Evolutionary conservation across 2,329 filamentous ascomycete species (phyloP).

Genomic region (Endocalyx cinctus): DNA sequence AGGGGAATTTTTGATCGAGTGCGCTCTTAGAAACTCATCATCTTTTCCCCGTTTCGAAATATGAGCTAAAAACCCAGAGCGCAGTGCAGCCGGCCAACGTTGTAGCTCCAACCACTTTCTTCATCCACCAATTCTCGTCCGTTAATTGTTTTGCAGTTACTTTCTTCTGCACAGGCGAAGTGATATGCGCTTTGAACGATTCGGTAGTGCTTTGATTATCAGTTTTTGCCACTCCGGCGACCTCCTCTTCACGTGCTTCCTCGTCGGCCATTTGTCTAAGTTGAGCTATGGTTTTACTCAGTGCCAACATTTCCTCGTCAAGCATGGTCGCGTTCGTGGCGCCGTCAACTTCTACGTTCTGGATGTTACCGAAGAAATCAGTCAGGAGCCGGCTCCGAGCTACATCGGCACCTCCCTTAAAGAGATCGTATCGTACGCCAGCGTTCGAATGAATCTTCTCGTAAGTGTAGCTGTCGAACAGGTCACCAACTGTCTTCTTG

Average conservation of each 20-base stretch:
- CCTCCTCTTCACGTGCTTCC: no score
- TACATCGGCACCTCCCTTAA: slow-evolving; percentile 73
- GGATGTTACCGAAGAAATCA: slow-evolving; percentile 97
- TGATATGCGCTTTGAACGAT: slow-evolving; percentile 18
- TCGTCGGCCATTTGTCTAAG: slow-evolving; percentile 46
- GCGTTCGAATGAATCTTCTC: slow-evolving; percentile 91
- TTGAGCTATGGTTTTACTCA: slow-evolving; percentile 63
- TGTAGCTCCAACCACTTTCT: slow-evolving; percentile 58
- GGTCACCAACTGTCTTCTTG: slow-evolving; percentile 84
- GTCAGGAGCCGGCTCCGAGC: slow-evolving; percentile 80
- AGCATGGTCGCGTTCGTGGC: slow-evolving; percentile 50
- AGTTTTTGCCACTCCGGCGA: no score
- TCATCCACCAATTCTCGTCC: slow-evolving; percentile 63
- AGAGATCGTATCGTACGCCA: slow-evolving; percentile 92
- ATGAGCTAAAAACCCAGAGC: slow-evolving; percentile 55
- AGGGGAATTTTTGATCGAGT: no score
- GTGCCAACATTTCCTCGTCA: slow-evolving; percentile 73
- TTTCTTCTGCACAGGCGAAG: slow-evolving; percentile 25
- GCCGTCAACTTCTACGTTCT: slow-evolving; percentile 86
- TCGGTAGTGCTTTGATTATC: slow-evolving; percentile 27
- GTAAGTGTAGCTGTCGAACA: slow-evolving; percentile 95
- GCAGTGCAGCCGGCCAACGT: slow-evolving; percentile 57
- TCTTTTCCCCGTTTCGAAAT: slow-evolving; percentile 37
- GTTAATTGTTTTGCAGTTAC: slow-evolving; percentile 57
- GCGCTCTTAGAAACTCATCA: no score